Conservation (phyloP, 192 early-diverging fungal genomes). For the Coemansia erecta region DNA sequence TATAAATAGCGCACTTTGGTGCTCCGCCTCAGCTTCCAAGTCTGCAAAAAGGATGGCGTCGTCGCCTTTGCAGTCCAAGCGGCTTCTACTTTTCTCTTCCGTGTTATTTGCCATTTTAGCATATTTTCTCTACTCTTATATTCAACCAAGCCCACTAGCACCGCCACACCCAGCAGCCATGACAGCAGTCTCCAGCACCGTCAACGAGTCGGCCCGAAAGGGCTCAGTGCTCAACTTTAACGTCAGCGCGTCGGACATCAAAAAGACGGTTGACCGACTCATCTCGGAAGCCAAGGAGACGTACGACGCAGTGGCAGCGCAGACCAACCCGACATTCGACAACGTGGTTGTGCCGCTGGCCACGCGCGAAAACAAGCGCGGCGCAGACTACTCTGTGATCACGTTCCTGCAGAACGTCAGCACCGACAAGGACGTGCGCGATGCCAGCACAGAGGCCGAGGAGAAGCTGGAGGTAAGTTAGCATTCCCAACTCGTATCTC, state of each 20-base stretch:
- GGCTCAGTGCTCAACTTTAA: slow-evolving; percentile 49
- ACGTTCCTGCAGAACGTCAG: slow-evolving; percentile 51
- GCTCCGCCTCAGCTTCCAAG: not conserved
- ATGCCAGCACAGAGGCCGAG: slow-evolving; percentile 64
- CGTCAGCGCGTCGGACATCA: slow-evolving; percentile 35
- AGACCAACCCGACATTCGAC: slow-evolving; percentile 46
- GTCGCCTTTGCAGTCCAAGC: not conserved
- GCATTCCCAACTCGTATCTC: not conserved
- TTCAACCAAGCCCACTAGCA: not conserved
- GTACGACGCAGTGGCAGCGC: slow-evolving; percentile 40
- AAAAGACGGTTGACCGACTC: slow-evolving; percentile 11
- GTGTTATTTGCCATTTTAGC: slow-evolving; percentile 7
- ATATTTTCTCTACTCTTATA: slow-evolving; percentile 4
- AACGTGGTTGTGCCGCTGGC: slow-evolving; percentile 47
- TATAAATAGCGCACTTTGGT: not conserved
- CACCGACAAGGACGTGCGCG: slow-evolving; percentile 62
- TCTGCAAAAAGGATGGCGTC: not conserved
- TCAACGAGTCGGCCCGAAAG: slow-evolving; percentile 10
- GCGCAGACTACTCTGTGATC: slow-evolving; percentile 29
- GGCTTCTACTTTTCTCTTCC: slow-evolving; percentile 3
- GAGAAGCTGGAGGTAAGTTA: slow-evolving; percentile 55
- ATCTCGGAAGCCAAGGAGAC: slow-evolving; percentile 40
- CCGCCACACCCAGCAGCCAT: not conserved
- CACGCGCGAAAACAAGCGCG: slow-evolving; percentile 36
- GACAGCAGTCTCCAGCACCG: slow-evolving; percentile 3